These are phyloP conservation scores for Aureobasidium sp. DNA, from an alignment of 2,329 filamentous ascomycete genomes.

Conservation along the genomic window DNA sequence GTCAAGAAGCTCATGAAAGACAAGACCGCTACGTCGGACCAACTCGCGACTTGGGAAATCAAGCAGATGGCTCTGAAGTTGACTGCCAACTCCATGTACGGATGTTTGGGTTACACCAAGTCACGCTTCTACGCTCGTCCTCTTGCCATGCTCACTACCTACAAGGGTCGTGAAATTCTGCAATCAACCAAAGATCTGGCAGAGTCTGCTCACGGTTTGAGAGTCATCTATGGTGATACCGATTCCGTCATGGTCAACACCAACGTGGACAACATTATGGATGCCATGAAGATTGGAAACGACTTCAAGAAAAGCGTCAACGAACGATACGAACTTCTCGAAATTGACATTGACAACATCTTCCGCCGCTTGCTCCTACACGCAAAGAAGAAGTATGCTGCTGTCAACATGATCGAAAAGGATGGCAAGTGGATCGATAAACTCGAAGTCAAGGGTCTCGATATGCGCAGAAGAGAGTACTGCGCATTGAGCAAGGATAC, in stretches of 20 bases:
- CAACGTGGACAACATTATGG: constrained; percentile 85
- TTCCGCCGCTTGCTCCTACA: constrained; percentile 90
- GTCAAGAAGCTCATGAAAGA: constrained; percentile 98
- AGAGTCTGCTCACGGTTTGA: constrained; percentile 71
- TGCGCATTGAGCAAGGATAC: constrained; percentile 93
- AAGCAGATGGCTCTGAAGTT: constrained; percentile 95
- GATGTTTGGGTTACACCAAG: constrained; percentile 92
- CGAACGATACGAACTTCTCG: constrained; percentile 80
- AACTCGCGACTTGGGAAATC: constrained; percentile 93
- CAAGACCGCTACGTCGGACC: constrained; percentile 73
- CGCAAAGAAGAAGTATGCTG: constrained; percentile 99
- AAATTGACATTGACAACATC: constrained; percentile 97
- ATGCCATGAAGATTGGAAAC: constrained; percentile 82
- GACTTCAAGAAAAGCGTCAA: constrained; percentile 96
- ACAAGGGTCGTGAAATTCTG: constrained; percentile 95
- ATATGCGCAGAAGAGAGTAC: constrained; percentile 97
- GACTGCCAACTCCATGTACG: constrained; percentile 99
- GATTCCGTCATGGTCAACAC: constrained; percentile 99
- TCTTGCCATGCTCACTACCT: constrained; percentile 89
- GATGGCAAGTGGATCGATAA: constrained; percentile 88
- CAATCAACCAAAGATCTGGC: constrained; percentile 92
- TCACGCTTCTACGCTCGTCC: constrained; percentile 96
- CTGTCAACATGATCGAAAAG: constrained; percentile 78
- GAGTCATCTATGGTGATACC: constrained; percentile 97
- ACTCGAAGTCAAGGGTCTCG: constrained; percentile 94